Conservation (phyloP, 257 asterid genomes). For the Solanum neorickii region DNA sequence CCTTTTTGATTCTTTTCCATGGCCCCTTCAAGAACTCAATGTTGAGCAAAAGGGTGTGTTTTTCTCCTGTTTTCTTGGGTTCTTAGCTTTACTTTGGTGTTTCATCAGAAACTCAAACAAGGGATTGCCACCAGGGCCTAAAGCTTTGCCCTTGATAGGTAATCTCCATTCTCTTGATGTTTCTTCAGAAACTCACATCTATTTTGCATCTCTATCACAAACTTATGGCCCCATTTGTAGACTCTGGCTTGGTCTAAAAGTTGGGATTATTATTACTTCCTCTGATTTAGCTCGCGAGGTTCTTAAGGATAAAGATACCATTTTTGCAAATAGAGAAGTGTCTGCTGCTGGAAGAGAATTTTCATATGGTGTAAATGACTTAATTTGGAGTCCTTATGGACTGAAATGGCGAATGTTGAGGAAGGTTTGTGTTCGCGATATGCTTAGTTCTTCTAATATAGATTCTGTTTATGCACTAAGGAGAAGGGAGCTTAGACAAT, state of each 20-base stretch:
- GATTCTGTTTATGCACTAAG: constrained; percentile 42
- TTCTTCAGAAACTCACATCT: background rate
- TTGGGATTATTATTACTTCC: background rate
- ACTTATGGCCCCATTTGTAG: constrained; percentile 50
- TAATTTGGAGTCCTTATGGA: constrained; percentile 62
- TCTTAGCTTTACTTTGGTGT: constrained; percentile 22
- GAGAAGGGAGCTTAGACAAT: constrained; percentile 33
- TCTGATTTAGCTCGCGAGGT: constrained; percentile 29
- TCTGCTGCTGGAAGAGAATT: constrained; percentile 52
- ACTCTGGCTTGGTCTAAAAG: constrained; percentile 40
- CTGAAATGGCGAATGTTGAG: constrained; percentile 71
- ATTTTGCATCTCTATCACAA: constrained; percentile 15
- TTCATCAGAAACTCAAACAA: background rate
- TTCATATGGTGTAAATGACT: constrained; percentile 51
- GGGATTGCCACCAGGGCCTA: constrained; percentile 50
- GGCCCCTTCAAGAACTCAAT: background rate
- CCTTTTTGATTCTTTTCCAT: background rate
- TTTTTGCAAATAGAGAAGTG: constrained; percentile 64
- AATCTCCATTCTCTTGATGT: constrained; percentile 7
- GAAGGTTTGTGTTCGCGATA: constrained; percentile 47
- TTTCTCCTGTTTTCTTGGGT: constrained; percentile 7
- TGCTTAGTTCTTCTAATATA: constrained; percentile 33
- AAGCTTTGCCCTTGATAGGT: constrained; percentile 46
- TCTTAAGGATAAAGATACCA: constrained; percentile 50
- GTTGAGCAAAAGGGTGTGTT: background rate